Evolutionary conservation across 1,284 basidiomycete genomes (phyloP), one percentile per base, ranked within the genome.

Genomic region (Kwoniella shivajii): DNA sequence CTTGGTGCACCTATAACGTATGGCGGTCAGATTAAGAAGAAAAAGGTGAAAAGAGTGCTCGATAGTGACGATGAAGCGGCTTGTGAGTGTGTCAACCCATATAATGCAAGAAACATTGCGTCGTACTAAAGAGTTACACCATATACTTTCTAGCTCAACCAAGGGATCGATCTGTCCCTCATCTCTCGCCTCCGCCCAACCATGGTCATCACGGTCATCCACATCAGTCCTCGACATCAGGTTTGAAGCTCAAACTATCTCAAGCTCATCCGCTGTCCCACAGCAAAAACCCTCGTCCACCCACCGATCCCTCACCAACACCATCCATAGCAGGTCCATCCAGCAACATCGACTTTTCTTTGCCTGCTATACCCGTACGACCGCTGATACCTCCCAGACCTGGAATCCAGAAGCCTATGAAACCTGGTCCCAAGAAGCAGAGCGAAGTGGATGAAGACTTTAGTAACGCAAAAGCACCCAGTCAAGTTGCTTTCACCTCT

Each of bases 361-460:
- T 73, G 38, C 69, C 71, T 10, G 49, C 65, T 20, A 46, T 59
- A 3, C 69, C 72, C 1, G 60, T 69, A 4, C 69, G 74, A 7
- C 67, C 83, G 11, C 80, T 90, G 20, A 78, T 91, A 2, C 83
- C 86, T 0, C 74, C 81, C 14, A 85, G 87, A 31, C 89, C 89
- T 0, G 83, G 84, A 36, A 80, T 87, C 64, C 84, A 84, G 42
- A 82, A 84, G 52, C 82, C 86, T 27, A 85, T 88, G n/a, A 80
- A 84, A 59, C 83, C 90, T 4, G 87, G 88, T 4, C 90, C 92
- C 3, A 88, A 87, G 70, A 87, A 85, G 61, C 86, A 91, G 44
- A 85, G 82, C 10, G 88, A 92, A 50, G 91, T 95, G 20, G 83
- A 73, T 55, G 90, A 92, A 56, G 92, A 95, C 76, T 94, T 91